Evolutionary conservation across 2,329 filamentous ascomycete species (phyloP), one percentile per base, ranked within the genome.

Genomic region (Didymella glomerata): DNA sequence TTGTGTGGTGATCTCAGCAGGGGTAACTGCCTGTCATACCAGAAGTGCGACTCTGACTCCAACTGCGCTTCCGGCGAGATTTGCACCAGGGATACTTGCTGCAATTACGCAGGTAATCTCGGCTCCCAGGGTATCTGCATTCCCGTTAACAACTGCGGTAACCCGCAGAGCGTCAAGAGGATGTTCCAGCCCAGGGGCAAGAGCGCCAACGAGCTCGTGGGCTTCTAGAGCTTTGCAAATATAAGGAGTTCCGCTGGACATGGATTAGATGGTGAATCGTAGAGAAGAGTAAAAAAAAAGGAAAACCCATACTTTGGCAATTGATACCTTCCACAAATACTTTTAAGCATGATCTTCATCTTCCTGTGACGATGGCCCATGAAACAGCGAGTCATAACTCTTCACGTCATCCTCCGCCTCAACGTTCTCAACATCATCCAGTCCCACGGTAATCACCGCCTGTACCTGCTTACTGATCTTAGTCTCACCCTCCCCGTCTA

Each of bases 121-220:
- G n/a, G n/a, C n/a, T n/a, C n/a, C n/a, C n/a, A n/a, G n/a, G 30
- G 46, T 13, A 54, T 61, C 38, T 61, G 58, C 24, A 41, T 61
- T 25, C 18, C 24, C 8, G 24, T 22, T 11, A 53, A 58, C 38
- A n/a, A 14, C 2, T 58, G 55, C 24, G 36, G 42, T 20, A 53
- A 57, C 27, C 8, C 18, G 6, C 13, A 20, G 9, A 52, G n/a
- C 28, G 9, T 40, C 2, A 30, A 45, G 49, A 58, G 36, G 50
- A 54, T 58, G 56, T 54, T 54, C 8, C n/a, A 18, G 6, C 52
- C 45, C 10, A 34, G 45, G 27, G 45, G 45, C 3, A 55, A 55
- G 45, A 45, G 51, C n/a, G n/a, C n/a, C n/a, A n/a, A n/a, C n/a
- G n/a, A n/a, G n/a, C n/a, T n/a, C n/a, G n/a, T n/a, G n/a, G n/a